A percentile compares a stretch with the other conserved stretches of the same genome.
Conservation (phyloP, 2,329 filamentous ascomycete species). For the Parascedosporium putredinis region DNA sequence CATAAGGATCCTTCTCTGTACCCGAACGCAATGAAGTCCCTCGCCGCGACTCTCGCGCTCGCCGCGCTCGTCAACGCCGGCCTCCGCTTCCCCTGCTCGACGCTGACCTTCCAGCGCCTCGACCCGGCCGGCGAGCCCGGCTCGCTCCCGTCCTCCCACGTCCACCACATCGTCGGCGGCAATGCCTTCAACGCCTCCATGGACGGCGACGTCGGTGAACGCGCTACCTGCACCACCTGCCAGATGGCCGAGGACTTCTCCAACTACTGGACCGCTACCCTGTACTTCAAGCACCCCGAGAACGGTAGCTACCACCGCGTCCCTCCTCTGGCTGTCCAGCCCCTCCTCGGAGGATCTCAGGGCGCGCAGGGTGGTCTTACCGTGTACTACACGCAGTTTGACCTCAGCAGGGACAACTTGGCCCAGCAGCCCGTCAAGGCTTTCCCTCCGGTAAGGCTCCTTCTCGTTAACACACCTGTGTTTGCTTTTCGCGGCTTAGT, state of each 20-base stretch:
- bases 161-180: conserved; percentile 41
- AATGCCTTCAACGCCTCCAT: conserved; percentile 35
- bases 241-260: conserved; percentile 17
- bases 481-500: too few species aligned
- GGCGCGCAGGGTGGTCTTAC: conserved; percentile 30
- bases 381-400: conserved; percentile 34
- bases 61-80: neutral
- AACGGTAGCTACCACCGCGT: conserved; percentile 31
- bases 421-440: conserved; percentile 20
- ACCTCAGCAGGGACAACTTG: conserved; percentile 20
- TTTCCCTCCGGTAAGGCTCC: conserved; percentile 28
- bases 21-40: neutral
- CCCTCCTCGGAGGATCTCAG: conserved; percentile 32
- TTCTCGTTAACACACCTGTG: too few species aligned
- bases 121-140: conserved; percentile 23
- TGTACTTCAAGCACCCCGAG: conserved; percentile 24
- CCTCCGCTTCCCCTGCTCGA: conserved; percentile 32
- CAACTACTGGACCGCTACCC: conserved; percentile 23
- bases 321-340: conserved; percentile 46
- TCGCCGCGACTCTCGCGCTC: neutral
- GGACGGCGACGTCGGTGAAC: conserved; percentile 26
- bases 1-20: too few species aligned
- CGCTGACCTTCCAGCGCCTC: conserved; percentile 30
- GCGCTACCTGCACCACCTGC: conserved; percentile 32
- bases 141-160: conserved; percentile 34